phyloP scores from a whole-genome alignment of 1,284 basidiomycete genomes.

The Bjerkandera adusta region DNA sequence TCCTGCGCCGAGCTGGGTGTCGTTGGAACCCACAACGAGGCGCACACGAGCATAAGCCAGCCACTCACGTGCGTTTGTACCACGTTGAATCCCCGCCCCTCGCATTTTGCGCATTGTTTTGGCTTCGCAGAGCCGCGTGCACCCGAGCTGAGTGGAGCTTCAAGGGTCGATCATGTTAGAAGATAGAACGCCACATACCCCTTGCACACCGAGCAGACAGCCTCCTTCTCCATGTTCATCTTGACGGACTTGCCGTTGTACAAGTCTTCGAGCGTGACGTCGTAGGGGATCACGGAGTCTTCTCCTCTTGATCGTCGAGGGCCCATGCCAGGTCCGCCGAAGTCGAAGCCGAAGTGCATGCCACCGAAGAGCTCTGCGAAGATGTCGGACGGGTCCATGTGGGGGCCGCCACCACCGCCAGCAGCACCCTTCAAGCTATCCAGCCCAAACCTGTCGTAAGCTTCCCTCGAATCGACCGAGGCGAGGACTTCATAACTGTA shows the following conservation, averaged over 20 bases:
- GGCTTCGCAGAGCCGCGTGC: slow-evolving; percentile 79
- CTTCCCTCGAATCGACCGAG: slow-evolving; percentile 72
- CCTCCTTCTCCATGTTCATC: slow-evolving; percentile 87
- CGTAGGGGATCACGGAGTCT: slow-evolving; percentile 78
- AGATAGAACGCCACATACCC: slow-evolving; percentile 51
- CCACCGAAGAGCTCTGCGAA: slow-evolving; percentile 79
- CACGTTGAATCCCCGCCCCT: slow-evolving; percentile 78
- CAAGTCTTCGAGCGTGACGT: slow-evolving; percentile 89
- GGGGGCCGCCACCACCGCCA: slow-evolving; percentile 41
- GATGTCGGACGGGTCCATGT: slow-evolving; percentile 65
- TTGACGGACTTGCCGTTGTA: slow-evolving; percentile 91
- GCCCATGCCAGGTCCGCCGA: slow-evolving; percentile 47
- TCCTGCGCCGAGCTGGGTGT: slow-evolving; percentile 44
- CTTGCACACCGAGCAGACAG: slow-evolving; percentile 78
- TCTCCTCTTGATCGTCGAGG: slow-evolving; percentile 53
- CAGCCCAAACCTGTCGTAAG: slow-evolving; percentile 83
- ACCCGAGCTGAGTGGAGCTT: slow-evolving; percentile 58
- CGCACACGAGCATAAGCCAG: not conserved
- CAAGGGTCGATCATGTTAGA: not conserved
- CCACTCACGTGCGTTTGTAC: slow-evolving; percentile 55
- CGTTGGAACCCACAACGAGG: slow-evolving; percentile 3
- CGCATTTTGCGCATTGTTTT: slow-evolving; percentile 79
- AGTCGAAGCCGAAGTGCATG: slow-evolving; percentile 49
- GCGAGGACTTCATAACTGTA: slow-evolving; percentile 83
- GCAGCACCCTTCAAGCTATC: slow-evolving; percentile 56